Evolutionary conservation across 768 basidiomycete genomes (phyloP), one percentile per base, ranked within the genome.

Genomic region (Boletellus emodensis): DNA sequence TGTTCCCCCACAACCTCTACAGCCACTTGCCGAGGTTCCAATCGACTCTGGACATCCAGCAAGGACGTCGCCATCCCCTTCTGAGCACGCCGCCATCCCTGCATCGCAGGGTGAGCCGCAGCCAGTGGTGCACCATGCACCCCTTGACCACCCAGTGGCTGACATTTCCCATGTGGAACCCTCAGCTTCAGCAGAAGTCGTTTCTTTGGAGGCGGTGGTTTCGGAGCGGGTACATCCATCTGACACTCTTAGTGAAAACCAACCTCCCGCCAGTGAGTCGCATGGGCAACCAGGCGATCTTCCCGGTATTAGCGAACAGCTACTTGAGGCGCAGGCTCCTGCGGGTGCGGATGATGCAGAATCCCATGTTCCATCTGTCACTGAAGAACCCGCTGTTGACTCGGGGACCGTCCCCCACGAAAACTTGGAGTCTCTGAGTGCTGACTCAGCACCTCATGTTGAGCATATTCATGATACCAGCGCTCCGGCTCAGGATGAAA

Each of bases 251-350:
- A 44, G 41, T 18, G 45, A 55, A 53, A 44, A 4, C 12, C 30
- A 44, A 4, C 47, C 42, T 51, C 44, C 36, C 44, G 13, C 37
- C 40, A 54, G 53, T 61, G 66, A 68, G 60, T 55, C 46, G n/a
- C 51, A 49, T 46, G 57, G 57, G 26, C 50, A 52, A 33, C 40
- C 26, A 11, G 54, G 46, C 35, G 64, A 52, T 22, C 9, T 39
- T 15, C 13, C 47, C 33, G 37, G n/a, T 32, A 4, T 28, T 34
- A 18, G 37, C 3, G 61, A 12, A 34, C 54, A 56, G 15, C 44
- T 50, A 2, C 39, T 46, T 26, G 59, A 50, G 42, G 46, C 18
- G 6, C 51, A 42, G 13, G 40, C 43, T 42, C 45, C 44, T 20
- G 46, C 20, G 34, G 53, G 45, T n/a, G 43, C 35, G 36, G 33